phyloP scores from a whole-genome alignment of 1,284 basidiomycete species.

The Cryptococcus sp. region DNA sequence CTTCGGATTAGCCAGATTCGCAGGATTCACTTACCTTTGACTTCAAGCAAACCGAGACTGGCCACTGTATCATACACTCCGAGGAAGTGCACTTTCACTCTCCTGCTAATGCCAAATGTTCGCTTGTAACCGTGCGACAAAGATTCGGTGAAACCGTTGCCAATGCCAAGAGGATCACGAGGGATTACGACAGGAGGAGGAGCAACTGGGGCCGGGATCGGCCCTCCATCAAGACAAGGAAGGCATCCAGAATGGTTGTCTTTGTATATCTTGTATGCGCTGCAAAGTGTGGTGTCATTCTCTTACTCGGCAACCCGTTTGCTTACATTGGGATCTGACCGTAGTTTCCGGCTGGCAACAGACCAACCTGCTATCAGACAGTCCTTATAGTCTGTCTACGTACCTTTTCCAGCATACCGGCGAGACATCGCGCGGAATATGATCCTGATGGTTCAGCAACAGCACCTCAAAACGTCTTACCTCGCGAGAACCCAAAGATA shows the following conservation, averaged over 20 bases:
- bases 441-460: conserved; percentile 11
- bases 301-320: conserved; percentile 1
- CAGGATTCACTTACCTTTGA: conserved; percentile 1
- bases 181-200: too few relatives aligned
- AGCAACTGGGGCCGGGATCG: too few relatives aligned
- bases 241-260: conserved; percentile 9
- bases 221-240: neutral
- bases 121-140: conserved; percentile 20
- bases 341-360: conserved; percentile 39
- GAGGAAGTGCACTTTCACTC: conserved; percentile 45
- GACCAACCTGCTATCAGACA: conserved; percentile 33
- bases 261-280: conserved; percentile 44
- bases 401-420: conserved; percentile 47
- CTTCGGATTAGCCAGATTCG: conserved; percentile 5
- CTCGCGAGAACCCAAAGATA: conserved; percentile 54
- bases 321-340: conserved; percentile 33
- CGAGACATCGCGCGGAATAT: conserved; percentile 52
- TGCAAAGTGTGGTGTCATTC: neutral
- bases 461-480: conserved; percentile 17
- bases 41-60: conserved; percentile 13
- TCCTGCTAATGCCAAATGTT: conserved; percentile 26
- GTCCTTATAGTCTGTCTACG: neutral
- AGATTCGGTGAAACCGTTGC: neutral
- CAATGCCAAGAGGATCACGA: too few relatives aligned
- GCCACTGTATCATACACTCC: conserved; percentile 37